These are phyloP conservation scores for Wolfiporia cocos DNA, from an alignment of 1,284 basidiomycete species.

Conservation along the genomic window DNA sequence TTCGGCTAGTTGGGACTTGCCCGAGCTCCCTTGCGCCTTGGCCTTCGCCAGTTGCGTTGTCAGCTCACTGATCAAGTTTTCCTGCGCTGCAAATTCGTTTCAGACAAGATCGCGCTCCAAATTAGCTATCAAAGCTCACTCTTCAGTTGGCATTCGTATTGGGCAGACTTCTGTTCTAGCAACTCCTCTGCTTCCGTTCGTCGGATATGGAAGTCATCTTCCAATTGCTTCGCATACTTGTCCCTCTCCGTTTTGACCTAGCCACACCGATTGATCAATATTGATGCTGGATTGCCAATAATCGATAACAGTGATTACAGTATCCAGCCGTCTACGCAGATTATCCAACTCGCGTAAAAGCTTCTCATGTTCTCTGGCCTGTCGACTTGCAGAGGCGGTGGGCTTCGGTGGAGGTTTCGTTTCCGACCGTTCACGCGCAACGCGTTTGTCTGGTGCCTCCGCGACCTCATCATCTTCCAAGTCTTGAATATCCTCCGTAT, in stretches of 20 bases:
- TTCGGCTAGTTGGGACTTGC: conserved; percentile 36
- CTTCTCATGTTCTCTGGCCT: conserved; percentile 10
- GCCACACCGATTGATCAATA: neutral
- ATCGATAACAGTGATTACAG: conserved; percentile 1
- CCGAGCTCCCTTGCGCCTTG: conserved; percentile 45
- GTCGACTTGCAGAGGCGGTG: conserved; percentile 5
- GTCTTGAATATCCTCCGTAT: conserved; percentile 4
- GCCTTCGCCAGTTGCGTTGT: conserved; percentile 45
- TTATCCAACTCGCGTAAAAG: conserved; percentile 14
- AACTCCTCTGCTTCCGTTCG: conserved; percentile 57
- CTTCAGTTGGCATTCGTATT: conserved; percentile 44
- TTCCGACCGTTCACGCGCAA: neutral
- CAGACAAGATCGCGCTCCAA: too few species aligned
- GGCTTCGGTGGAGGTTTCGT: conserved; percentile 10
- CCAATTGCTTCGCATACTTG: conserved; percentile 43
- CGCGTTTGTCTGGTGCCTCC: conserved; percentile 4
- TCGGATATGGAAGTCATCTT: conserved; percentile 50
- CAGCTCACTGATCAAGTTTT: conserved; percentile 51
- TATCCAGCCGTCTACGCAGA: conserved; percentile 17
- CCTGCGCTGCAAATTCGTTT: conserved; percentile 48
- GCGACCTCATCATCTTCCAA: conserved; percentile 11
- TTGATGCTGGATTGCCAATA: neutral
- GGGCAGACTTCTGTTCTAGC: conserved; percentile 37
- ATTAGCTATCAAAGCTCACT: conserved; percentile 41
- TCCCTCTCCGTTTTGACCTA: conserved; percentile 35